Evolutionary conservation across 2,329 filamentous ascomycete genomes (phyloP), one percentile per base, ranked within the genome.

Genomic region (Fusarium domesticum): DNA sequence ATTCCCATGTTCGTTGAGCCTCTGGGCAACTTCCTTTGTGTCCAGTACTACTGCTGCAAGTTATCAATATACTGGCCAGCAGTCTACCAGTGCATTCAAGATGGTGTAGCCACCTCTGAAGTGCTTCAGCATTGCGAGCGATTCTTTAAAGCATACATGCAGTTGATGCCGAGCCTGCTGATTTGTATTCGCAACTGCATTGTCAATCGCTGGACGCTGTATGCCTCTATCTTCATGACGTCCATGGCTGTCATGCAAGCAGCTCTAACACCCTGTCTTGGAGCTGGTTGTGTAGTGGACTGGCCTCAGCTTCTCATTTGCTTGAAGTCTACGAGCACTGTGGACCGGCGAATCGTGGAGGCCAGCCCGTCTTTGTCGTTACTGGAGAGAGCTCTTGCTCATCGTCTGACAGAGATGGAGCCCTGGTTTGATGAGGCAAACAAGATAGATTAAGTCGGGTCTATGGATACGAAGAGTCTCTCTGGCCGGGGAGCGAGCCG

Each of bases 1-100:
- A 39, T 16, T 18, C 16, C 30, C 17, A 18, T 32, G 12, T 39
- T 20, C 18, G 37, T 33, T 30, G 37, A 39, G 15, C 37, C 37
- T 7, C 37, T 39, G 17, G 18, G 37, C 10, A 39, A 39, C 30
- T 41, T 41, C 18, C 31, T 64, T 4, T 55, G 48, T 12, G 54
- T 58, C 12, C 61, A 63, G 45, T 64, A 61, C 39, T 59, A 56
- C 39, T 56, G 48, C 39, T 63, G 57, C 52, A 58, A 57, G 35
- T 40, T 52, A 19, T 55, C 50, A 8, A 64, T 62, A 19, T 64
- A 63, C 28, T 39, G 37, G 37, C 37, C 37, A 17, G 37, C 37
- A 19, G 28, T 39, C 11, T 39, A 39, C 28, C 37, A 39, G 17
- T 32, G 16, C 15, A 39, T 39, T 6, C 25, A 39, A 33, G 28